Evolutionary conservation across 306 rosid genomes (phyloP).

Genomic region (Oemleria cerasiformis): DNA sequence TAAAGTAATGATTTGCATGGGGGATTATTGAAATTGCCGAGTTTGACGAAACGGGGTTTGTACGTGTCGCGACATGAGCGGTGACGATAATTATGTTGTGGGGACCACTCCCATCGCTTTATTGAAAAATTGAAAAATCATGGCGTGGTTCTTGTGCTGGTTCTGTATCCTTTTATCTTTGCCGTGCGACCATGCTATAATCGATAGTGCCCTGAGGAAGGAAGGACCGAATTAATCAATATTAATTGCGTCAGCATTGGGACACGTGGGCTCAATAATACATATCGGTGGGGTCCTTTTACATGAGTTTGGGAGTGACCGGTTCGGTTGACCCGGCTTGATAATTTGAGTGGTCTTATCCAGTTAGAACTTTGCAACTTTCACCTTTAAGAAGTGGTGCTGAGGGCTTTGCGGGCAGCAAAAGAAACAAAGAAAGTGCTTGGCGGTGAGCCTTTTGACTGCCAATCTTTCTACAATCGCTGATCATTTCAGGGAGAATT

Average conservation of each 20-base stretch:
- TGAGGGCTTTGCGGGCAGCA: background rate
- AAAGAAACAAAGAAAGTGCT: background rate
- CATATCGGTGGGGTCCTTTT: slow-evolving; percentile 23
- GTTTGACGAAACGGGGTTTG: slow-evolving; percentile 32
- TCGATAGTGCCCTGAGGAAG: too few relatives aligned
- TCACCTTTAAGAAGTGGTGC: background rate
- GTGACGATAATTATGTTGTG: slow-evolving; percentile 22
- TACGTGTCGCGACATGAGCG: slow-evolving; percentile 39
- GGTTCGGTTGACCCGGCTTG: slow-evolving; percentile 26
- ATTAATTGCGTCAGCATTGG: slow-evolving; percentile 42
- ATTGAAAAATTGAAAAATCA: slow-evolving; percentile 44
- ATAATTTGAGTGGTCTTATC: slow-evolving; percentile 6
- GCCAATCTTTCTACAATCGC: background rate
- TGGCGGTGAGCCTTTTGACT: background rate
- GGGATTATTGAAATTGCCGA: slow-evolving; percentile 26
- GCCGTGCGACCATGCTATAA: background rate
- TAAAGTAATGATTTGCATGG: slow-evolving; percentile 57
- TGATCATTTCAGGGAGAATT: background rate
- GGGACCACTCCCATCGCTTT: slow-evolving; percentile 46
- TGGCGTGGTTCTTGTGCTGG: slow-evolving; percentile 54
- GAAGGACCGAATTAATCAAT: background rate
- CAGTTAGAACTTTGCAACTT: slow-evolving; percentile 14
- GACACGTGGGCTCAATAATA: slow-evolving; percentile 68
- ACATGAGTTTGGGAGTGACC: background rate
- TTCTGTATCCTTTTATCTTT: slow-evolving; percentile 14